Conservation (phyloP, 306 rosid genomes). For the Prunus kanzakura region DNA sequence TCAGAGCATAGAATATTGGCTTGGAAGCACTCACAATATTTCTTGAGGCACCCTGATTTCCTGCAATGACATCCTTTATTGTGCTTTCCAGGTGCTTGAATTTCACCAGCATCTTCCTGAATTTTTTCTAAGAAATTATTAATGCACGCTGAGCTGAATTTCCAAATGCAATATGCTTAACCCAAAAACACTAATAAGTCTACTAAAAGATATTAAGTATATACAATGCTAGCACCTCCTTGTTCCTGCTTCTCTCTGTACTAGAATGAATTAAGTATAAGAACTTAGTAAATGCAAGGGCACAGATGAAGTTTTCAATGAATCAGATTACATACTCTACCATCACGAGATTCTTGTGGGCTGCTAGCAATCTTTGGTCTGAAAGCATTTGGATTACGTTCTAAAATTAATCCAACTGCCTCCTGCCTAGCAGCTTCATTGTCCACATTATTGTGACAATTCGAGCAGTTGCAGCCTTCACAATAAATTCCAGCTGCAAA, state of each 20-base stretch:
- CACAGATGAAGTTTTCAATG: slow-evolving; percentile 8
- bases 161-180: slow-evolving; percentile 19
- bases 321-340: slow-evolving; percentile 43
- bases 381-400: slow-evolving; percentile 81
- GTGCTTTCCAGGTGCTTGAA: slow-evolving; percentile 70
- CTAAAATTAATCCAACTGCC: slow-evolving; percentile 58
- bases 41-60: slow-evolving; percentile 89
- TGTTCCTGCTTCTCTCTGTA: background rate
- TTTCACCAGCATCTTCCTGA: slow-evolving; percentile 56
- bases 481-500: slow-evolving; percentile 76
- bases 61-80: slow-evolving; percentile 85
- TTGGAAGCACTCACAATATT: slow-evolving; percentile 87
- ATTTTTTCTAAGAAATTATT: slow-evolving; percentile 27
- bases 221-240: slow-evolving; percentile 4
- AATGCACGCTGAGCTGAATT: slow-evolving; percentile 20
- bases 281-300: slow-evolving; percentile 9
- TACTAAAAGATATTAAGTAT: background rate
- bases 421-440: slow-evolving; percentile 64
- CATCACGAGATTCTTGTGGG: slow-evolving; percentile 47
- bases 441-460: slow-evolving; percentile 73
- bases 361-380: slow-evolving; percentile 76
- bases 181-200: slow-evolving; percentile 5
- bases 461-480: slow-evolving; percentile 67
- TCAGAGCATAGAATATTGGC: slow-evolving; percentile 73
- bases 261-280: background rate